Conservation (phyloP, 176 grass and related monocot genomes). For the Carex scoparia region DNA sequence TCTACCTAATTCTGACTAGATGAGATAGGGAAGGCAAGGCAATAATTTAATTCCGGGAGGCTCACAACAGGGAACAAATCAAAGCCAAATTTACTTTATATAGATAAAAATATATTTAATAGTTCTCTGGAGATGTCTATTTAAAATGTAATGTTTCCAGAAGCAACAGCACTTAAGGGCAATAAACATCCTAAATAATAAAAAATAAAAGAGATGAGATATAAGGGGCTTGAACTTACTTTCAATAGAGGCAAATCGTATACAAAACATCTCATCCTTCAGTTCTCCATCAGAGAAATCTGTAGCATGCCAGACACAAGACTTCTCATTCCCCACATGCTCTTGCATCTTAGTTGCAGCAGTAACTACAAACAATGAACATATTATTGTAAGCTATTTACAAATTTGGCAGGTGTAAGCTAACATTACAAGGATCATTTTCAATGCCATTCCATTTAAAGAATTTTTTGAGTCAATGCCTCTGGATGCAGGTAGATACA, state of each 20-base stretch:
- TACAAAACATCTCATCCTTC: slow-evolving; percentile 80
- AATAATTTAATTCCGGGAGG: not conserved
- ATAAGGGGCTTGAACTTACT: slow-evolving; percentile 39
- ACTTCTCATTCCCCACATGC: slow-evolving; percentile 72
- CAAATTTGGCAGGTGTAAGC: not conserved
- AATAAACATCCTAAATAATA: not conserved
- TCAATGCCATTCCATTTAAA: not conserved
- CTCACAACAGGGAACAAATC: not conserved
- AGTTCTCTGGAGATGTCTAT: not conserved
- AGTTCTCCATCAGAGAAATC: slow-evolving; percentile 80
- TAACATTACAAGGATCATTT: not conserved
- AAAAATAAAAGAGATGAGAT: not conserved
- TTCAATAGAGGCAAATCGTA: slow-evolving; percentile 76
- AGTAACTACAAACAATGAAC: slow-evolving; percentile 35
- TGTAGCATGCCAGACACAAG: slow-evolving; percentile 73
- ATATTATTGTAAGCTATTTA: slow-evolving; percentile 12
- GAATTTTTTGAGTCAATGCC: not conserved
- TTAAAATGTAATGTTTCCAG: not conserved
- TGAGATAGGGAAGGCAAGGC: not conserved
- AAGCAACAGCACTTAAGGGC: not conserved
- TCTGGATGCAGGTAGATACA: not conserved
- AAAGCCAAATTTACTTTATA: not conserved
- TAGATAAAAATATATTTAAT: not conserved
- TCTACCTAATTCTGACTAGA: not conserved
- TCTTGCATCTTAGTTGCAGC: slow-evolving; percentile 72